Evolutionary conservation across 352 stramenopile species (phyloP).

Genomic region (Globisporangium perplexum): DNA sequence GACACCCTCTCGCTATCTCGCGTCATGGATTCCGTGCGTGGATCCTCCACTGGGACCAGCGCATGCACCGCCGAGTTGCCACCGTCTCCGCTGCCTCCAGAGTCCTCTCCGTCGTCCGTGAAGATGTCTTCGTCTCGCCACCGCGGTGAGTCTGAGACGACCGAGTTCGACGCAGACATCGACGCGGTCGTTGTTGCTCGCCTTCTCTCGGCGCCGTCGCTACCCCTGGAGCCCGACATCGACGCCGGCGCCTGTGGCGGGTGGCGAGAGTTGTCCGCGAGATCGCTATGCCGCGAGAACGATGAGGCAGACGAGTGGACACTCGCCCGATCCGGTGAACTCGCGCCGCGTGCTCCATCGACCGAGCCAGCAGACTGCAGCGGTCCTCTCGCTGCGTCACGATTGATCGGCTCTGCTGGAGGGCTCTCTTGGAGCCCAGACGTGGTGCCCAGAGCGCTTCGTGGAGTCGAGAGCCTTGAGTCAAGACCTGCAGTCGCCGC

Average conservation of each 20-base stretch:
- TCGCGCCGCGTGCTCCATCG: not conserved
- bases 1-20: not conserved
- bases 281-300: conserved; percentile 6
- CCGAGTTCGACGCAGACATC: not conserved
- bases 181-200: not conserved
- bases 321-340: conserved; percentile 6
- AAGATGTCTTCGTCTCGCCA: conserved; percentile 31
- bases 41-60: not conserved
- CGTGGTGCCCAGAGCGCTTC: not conserved
- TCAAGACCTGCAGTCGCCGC: conserved; percentile 5
- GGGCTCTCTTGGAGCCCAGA: not conserved
- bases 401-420: not conserved
- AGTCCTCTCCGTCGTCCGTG: conserved; percentile 17
- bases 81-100: not conserved
- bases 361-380: not conserved
- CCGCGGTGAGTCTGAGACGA: conserved; percentile 15
- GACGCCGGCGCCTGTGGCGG: not conserved
- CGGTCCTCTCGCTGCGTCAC: not conserved
- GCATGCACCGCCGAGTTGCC: not conserved
- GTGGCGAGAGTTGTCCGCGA: conserved; percentile 2
- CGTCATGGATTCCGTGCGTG: not conserved
- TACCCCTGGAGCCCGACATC: not conserved
- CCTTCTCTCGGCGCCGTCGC: conserved; percentile 3
- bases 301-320: conserved; percentile 12
- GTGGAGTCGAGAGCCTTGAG: not conserved